Conservation (phyloP, 2,329 filamentous ascomycete species). For the Colletotrichum tofieldiae region DNA sequence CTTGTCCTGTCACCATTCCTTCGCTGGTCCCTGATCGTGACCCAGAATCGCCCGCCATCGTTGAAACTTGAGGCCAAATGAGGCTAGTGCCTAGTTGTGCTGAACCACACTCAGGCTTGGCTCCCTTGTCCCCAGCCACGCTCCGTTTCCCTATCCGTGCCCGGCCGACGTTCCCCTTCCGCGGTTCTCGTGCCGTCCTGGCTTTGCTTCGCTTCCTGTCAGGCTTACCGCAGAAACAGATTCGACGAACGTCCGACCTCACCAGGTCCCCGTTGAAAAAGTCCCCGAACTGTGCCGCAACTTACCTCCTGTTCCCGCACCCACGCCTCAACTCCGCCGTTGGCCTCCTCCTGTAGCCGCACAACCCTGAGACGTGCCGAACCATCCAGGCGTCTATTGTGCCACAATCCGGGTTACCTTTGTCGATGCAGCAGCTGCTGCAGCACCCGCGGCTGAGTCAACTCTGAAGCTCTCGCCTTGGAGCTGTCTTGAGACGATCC, state of each 20-base stretch:
- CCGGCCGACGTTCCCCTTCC: constrained; percentile 25
- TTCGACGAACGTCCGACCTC: constrained; percentile 10
- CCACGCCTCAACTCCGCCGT: constrained; percentile 24
- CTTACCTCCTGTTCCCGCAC: constrained; percentile 6
- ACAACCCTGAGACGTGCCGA: neutral
- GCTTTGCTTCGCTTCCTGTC: constrained; percentile 15
- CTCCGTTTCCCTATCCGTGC: constrained; percentile 29
- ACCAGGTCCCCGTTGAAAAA: constrained; percentile 1
- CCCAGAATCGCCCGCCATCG: constrained; percentile 17
- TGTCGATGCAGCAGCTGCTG: constrained; percentile 6
- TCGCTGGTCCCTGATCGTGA: constrained; percentile 26
- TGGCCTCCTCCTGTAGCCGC: constrained; percentile 33
- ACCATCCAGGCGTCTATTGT: neutral
- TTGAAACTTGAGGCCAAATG: constrained; percentile 30
- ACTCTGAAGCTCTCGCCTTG: constrained; percentile 10
- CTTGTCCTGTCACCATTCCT: constrained; percentile 20
- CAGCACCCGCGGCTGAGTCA: constrained; percentile 13
- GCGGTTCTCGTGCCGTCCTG: constrained; percentile 16
- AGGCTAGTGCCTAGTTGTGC: constrained; percentile 20
- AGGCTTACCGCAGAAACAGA: constrained; percentile 1
- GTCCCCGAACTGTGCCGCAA: constrained; percentile 17
- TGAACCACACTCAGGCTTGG: constrained; percentile 33
- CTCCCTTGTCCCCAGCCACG: constrained; percentile 31
- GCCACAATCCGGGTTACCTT: neutral
- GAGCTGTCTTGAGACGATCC: constrained; percentile 21